A percentile compares a stretch with the other conserved stretches of the same genome.
Conservation (phyloP, 805 yeast genomes). For the Sungouiella thailandica region DNA sequence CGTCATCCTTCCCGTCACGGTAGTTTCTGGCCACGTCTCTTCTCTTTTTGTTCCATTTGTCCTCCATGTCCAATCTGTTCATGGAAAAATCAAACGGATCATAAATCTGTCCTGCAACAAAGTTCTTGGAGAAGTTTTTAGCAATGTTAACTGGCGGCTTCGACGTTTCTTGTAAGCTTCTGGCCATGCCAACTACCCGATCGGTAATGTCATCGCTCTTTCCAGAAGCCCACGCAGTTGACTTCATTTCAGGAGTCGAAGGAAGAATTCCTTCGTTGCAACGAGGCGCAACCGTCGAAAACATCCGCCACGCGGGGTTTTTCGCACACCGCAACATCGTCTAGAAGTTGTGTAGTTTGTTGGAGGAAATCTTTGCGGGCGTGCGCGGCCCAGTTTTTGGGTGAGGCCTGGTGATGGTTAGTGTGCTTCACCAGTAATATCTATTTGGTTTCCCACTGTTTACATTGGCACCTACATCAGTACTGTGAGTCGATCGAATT, state of each 20-base stretch:
- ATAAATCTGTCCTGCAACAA: slow-evolving; percentile 52
- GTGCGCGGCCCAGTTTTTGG: not conserved
- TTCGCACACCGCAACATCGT: not conserved
- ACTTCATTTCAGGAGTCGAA: slow-evolving; percentile 27
- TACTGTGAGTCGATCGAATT: too few relatives aligned
- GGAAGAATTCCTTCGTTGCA: slow-evolving; percentile 13
- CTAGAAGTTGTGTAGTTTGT: not conserved
- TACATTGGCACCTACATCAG: too few relatives aligned
- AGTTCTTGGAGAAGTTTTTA: slow-evolving; percentile 37
- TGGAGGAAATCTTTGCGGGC: not conserved
- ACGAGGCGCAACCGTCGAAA: not conserved
- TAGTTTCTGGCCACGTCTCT: slow-evolving; percentile 22
- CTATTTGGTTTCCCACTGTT: too few relatives aligned
- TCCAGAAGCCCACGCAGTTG: slow-evolving; percentile 24
- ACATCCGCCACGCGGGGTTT: not conserved
- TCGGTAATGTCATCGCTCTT: slow-evolving; percentile 20
- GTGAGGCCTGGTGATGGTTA: too few relatives aligned
- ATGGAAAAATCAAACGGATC: slow-evolving; percentile 80
- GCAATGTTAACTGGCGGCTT: slow-evolving; percentile 32
- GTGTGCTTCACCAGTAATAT: too few relatives aligned
- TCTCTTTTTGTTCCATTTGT: slow-evolving; percentile 14
- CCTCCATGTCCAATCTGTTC: slow-evolving; percentile 50
- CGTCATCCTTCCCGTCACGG: slow-evolving; percentile 11
- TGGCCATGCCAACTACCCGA: slow-evolving; percentile 32
- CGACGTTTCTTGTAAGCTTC: slow-evolving; percentile 23